Evolutionary conservation across 2,329 filamentous ascomycete species (phyloP).

Genomic region (Fusarium coffeatum): DNA sequence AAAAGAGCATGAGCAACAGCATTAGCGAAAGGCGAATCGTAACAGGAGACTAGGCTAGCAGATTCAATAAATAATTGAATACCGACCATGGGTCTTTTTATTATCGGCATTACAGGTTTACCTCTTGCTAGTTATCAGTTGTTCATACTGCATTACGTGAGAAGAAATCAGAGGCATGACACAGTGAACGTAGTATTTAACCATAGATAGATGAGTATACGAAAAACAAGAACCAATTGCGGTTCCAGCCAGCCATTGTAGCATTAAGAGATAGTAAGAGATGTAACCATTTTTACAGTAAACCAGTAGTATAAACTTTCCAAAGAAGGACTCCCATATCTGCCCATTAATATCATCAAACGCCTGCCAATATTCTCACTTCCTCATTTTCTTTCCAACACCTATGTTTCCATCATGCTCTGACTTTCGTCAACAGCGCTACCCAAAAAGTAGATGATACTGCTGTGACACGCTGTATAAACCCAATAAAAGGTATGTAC

Average conservation of each 20-base stretch:
- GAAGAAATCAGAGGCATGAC: neutral
- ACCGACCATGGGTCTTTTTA: neutral
- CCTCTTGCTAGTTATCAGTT: neutral
- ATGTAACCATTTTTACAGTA: conserved; percentile 39
- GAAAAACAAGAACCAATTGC: conserved; percentile 23
- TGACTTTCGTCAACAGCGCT: conserved; percentile 21
- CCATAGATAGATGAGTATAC: conserved; percentile 27
- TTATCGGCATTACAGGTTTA: neutral
- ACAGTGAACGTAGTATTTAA: neutral
- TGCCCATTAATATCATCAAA: conserved; percentile 38
- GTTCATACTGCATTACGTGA: too few species aligned
- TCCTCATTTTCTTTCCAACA: conserved; percentile 39
- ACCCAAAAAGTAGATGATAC: conserved; percentile 9
- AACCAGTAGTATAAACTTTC: conserved; percentile 37
- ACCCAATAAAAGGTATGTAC: conserved; percentile 42
- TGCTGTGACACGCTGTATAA: conserved; percentile 26
- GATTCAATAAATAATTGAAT: neutral
- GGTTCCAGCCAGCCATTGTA: conserved; percentile 35
- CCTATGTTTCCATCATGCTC: conserved; percentile 18
- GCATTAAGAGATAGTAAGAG: conserved; percentile 39
- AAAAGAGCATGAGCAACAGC: neutral
- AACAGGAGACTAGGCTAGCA: neutral
- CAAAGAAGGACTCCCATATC: conserved; percentile 42
- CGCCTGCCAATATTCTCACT: conserved; percentile 39
- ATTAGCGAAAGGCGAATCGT: neutral